Base-by-base conservation (phyloP, 1,284 basidiomycete genomes). In the Ganoderma lucidum region DNA sequence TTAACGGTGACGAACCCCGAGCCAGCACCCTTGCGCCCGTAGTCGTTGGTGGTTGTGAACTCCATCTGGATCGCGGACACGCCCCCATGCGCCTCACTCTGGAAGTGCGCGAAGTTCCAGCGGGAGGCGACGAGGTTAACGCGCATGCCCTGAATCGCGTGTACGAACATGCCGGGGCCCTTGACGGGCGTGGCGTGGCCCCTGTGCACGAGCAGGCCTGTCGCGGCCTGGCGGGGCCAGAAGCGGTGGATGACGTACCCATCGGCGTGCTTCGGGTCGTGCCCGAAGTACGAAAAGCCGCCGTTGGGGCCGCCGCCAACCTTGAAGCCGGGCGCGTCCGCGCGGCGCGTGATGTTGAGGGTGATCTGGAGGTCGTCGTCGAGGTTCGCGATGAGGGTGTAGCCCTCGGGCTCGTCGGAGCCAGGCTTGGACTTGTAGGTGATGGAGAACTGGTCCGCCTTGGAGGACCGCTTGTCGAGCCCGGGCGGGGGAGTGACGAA, bases 61-160 rank as follows among this genome's bases (percentile, higher is more conserved):
- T 99, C 97, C 97, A 99, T 99, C 85, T 96, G 93, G 67, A 98
- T 86, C 19, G 96, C 93, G 64, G 93, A 90, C 12, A 96, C 92
- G 10, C 92, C 91, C n/a, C 90, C 93, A 75, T 88, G 83, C 68
- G 87, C 81, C 61, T 84, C 76, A 81, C 90, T 89, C 82, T 94
- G 85, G 87, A 99, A 99, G 83, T 95, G 89, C 64, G 87, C 92
- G 84, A 99, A 99, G 86, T 99, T 99, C 98, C 98, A 99, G 30
- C 92, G 85, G 19, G 95, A 85, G 4, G 98, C 98, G 72, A 98
- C 90, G 67, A 96, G 88, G 81, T 99, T 96, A 65, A 97, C 96
- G 12, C 96, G 90, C 96, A 99, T 98, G 77, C 97, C 97, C 81
- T 99, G 98, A 80, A 99, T 97, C 37, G 98, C 97, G 81, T 98